phyloP scores from a whole-genome alignment of 2,329 filamentous ascomycete species.

The Cordyceps farinosa region DNA sequence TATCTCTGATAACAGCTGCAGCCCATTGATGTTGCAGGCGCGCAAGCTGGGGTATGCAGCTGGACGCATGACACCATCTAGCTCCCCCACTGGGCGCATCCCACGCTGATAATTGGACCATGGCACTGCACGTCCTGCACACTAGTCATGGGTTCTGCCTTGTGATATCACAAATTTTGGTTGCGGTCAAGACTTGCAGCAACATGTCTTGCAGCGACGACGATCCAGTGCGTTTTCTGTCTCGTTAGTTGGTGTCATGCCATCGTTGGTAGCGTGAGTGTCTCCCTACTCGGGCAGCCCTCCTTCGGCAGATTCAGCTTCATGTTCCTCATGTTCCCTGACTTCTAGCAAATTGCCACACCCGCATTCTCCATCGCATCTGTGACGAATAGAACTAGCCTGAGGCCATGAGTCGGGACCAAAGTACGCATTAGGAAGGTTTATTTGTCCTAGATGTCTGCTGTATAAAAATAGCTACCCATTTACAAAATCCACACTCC shows the following conservation, averaged over 20 bases:
- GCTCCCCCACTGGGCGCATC: conserved; percentile 7
- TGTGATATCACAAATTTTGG: conserved; percentile 2
- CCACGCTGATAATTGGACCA: conserved; percentile 13
- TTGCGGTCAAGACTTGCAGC: neutral
- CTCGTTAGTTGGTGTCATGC: no score
- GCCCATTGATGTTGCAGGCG: conserved; percentile 9
- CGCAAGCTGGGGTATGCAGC: conserved; percentile 10
- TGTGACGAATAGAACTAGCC: no score
- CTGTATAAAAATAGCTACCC: no score
- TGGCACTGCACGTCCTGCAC: conserved; percentile 3
- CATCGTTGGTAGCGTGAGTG: no score
- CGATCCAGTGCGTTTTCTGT: neutral
- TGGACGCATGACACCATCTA: conserved; percentile 16
- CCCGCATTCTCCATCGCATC: no score
- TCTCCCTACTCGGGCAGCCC: no score
- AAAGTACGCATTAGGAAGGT: neutral
- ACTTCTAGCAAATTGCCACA: no score
- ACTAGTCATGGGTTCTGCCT: conserved; percentile 14
- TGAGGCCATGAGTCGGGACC: no score
- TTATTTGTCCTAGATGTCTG: no score
- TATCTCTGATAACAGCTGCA: conserved; percentile 7
- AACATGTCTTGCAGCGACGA: neutral
- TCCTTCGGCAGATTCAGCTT: no score
- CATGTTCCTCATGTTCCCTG: no score
- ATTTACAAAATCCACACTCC: neutral